Evolutionary conservation across 768 basidiomycete genomes (phyloP).

Genomic region (Pisolithus albus): DNA sequence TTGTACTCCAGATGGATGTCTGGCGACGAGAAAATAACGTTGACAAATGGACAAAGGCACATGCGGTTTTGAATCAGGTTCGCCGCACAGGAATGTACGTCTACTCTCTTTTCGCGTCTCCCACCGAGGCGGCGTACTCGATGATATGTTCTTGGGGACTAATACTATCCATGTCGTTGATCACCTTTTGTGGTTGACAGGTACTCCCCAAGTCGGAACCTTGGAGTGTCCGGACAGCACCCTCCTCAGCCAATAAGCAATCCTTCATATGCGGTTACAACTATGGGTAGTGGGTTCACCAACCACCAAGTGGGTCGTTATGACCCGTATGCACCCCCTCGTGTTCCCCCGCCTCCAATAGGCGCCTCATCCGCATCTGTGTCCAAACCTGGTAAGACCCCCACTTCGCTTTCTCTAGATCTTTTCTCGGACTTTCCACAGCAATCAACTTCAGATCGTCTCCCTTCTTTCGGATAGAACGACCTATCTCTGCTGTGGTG

Average conservation of each 20-base stretch:
- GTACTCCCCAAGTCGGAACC: slow-evolving; percentile 21
- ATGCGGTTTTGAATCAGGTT: slow-evolving; percentile 60
- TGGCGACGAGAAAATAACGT: slow-evolving; percentile 52
- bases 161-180: slow-evolving; percentile 12
- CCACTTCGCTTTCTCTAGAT: slow-evolving; percentile 6
- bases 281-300: slow-evolving; percentile 14
- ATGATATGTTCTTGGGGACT: not conserved
- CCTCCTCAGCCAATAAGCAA: slow-evolving; percentile 17
- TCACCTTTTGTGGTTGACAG: slow-evolving; percentile 11
- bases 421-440: slow-evolving; percentile 23
- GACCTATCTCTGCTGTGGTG: slow-evolving; percentile 52
- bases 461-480: slow-evolving; percentile 67
- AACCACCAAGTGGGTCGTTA: slow-evolving; percentile 39
- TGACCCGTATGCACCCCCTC: slow-evolving; percentile 62
- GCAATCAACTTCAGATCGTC: slow-evolving; percentile 75
- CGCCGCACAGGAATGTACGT: slow-evolving; percentile 63
- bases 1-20: slow-evolving; percentile 48
- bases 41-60: slow-evolving; percentile 67
- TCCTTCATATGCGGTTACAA: slow-evolving; percentile 16
- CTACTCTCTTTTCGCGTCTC: slow-evolving; percentile 5
- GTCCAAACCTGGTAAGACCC: slow-evolving; percentile 22
- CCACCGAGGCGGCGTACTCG: slow-evolving; percentile 6
- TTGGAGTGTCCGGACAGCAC: slow-evolving; percentile 20
- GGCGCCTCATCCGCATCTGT: slow-evolving; percentile 28
- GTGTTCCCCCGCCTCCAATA: slow-evolving; percentile 34